These are phyloP conservation scores for Diplocarpon rosae DNA, from an alignment of 2,329 filamentous ascomycete genomes.

Conservation along the genomic window DNA sequence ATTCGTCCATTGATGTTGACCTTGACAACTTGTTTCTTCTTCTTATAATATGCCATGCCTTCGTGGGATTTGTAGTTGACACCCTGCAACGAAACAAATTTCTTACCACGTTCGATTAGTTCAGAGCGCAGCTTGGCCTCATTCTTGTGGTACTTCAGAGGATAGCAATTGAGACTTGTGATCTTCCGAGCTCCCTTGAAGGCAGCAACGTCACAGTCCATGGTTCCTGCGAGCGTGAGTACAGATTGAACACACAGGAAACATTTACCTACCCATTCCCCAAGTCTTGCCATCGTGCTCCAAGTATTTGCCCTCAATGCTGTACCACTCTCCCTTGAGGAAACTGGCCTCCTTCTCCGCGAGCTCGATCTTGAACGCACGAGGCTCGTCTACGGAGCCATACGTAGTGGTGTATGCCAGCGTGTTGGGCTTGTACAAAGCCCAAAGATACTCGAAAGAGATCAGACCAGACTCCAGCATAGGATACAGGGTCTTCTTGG, in stretches of 20 bases:
- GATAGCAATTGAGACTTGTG: constrained; percentile 64
- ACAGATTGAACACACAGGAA: neutral
- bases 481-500: constrained; percentile 70
- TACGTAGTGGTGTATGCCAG: constrained; percentile 71
- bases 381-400: constrained; percentile 61
- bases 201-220: constrained; percentile 55
- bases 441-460: constrained; percentile 83
- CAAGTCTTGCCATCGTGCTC: constrained; percentile 85
- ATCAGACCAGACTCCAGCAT: constrained; percentile 74
- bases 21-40: constrained; percentile 62
- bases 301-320: constrained; percentile 66
- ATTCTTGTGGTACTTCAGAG: constrained; percentile 69
- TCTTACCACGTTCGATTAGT: constrained; percentile 72
- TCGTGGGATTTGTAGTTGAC: constrained; percentile 76
- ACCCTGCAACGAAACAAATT: constrained; percentile 70
- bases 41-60: constrained; percentile 76
- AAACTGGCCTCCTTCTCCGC: constrained; percentile 60
- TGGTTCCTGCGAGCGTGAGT: constrained; percentile 30
- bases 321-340: constrained; percentile 64
- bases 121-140: constrained; percentile 50
- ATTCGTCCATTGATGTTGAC: constrained; percentile 79
- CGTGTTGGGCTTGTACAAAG: constrained; percentile 77
- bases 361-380: constrained; percentile 72
- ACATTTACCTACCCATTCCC: constrained; percentile 47
- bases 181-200: constrained; percentile 82